Base-by-base conservation (phyloP, 306 rosid species). In the Crataegus laevigata region DNA sequence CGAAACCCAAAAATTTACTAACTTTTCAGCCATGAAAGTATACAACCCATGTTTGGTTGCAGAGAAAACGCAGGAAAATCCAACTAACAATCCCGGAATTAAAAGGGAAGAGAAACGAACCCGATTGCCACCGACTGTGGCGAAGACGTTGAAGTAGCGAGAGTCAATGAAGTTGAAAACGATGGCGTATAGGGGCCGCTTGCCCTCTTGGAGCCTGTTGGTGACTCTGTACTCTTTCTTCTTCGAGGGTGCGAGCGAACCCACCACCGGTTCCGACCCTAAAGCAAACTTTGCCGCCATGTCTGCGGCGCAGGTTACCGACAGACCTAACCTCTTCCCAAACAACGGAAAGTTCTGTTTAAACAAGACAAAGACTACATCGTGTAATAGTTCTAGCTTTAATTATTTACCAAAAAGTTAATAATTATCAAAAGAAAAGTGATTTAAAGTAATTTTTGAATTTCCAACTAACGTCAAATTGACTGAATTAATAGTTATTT, bases 101-200 rank as follows among this genome's bases (percentile, higher is more conserved):
- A 61, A 24, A 38, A 61, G 3, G 34, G 13, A 61, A 26, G 66
- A 50, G 77, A 43, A 5, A 75, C 88, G 24, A 25, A 89, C 94
- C 89, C 96, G 87, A 76, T 94, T 94, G 85, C 97, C 96, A 28
- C 99, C 93, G 59, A 89, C 99, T 68, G 96, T 94, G 78, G 96
- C 96, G 66, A 94, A 94, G 79, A 94, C 93, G 70, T 83, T 85
- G 88, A 88, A 72, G 85, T 86, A 94, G 75, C 92, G 96, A 19
- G 96, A 85, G 68, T 94, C 97, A 45, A 90, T 80, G 89, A 90
- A 90, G 87, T 94, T 94, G 86, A 94, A 94, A 84, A 92, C 93
- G 52, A 92, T 80, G 66, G 96, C 96, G 81, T 92, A 92, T 3
- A 92, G 70, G 58, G 99, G 99, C 43, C 96, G 89, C 72, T 92